Evolutionary conservation across 2,329 filamentous ascomycete species (phyloP).

Genomic region (Scytalidium sp.): DNA sequence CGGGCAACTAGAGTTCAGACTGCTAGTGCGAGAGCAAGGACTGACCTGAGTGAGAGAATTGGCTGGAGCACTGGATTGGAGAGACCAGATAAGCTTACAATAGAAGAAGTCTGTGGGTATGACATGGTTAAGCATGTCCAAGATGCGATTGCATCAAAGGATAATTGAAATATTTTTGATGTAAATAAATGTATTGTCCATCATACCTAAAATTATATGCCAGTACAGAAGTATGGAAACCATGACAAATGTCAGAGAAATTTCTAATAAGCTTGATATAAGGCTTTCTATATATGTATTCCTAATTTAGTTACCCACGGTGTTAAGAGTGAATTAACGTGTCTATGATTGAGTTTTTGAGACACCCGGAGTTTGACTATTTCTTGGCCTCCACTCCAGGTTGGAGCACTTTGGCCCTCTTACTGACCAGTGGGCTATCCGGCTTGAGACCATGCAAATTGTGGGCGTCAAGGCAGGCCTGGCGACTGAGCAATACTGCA

Average conservation of each 20-base stretch:
- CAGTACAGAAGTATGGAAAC: too few species aligned
- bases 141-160: too few species aligned
- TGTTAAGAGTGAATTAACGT: too few species aligned
- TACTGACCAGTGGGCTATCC: slow-evolving; percentile 8
- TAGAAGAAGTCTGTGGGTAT: slow-evolving; percentile 31
- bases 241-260: too few species aligned
- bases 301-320: too few species aligned
- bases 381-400: background rate
- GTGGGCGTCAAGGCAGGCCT: slow-evolving; percentile 32
- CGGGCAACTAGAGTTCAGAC: slow-evolving; percentile 53
- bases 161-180: too few species aligned
- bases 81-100: slow-evolving; percentile 27
- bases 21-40: slow-evolving; percentile 52
- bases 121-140: slow-evolving; percentile 15
- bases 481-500: slow-evolving; percentile 30
- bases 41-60: slow-evolving; percentile 55
- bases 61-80: slow-evolving; percentile 34
- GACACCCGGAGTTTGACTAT: too few species aligned
- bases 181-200: too few species aligned
- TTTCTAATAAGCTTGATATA: too few species aligned
- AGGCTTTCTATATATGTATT: too few species aligned
- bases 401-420: slow-evolving; percentile 16
- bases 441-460: slow-evolving; percentile 23
- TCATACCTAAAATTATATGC: too few species aligned
- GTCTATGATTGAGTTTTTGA: too few species aligned